Percentiles rank a stretch among this genome's conserved stretches.
These are phyloP conservation scores for Barnettozyma californica DNA, from an alignment of 805 yeast species.

Conservation along the genomic window DNA sequence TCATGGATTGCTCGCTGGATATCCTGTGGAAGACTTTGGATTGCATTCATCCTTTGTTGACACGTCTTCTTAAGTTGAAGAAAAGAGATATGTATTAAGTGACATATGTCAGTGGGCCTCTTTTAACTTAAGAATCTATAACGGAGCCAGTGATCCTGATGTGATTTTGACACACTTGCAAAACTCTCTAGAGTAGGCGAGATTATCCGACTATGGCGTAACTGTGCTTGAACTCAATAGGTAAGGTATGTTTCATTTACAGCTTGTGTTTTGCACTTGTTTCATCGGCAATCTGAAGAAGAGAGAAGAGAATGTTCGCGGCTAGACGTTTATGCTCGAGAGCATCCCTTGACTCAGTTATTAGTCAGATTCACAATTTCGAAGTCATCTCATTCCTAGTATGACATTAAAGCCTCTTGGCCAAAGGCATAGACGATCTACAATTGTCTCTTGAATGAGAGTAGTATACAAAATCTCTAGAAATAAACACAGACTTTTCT, in stretches of 20 bases:
- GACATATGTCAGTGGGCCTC: neutral
- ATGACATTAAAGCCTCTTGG: too few relatives aligned
- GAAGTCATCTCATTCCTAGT: too few relatives aligned
- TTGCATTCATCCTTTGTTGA: neutral
- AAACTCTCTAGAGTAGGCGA: neutral
- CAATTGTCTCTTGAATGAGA: neutral
- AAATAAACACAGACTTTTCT: neutral
- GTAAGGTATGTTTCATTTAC: neutral
- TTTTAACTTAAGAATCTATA: neutral
- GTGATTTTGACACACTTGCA: neutral
- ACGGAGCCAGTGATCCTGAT: neutral
- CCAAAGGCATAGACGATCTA: neutral
- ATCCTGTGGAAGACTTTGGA: neutral
- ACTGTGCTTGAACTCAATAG: neutral
- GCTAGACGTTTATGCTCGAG: too few relatives aligned
- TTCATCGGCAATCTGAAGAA: neutral
- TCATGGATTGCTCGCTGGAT: neutral
- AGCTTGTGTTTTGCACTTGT: neutral
- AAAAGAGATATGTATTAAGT: neutral
- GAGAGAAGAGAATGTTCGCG: neutral
- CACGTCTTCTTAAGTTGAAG: neutral
- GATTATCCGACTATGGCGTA: neutral
- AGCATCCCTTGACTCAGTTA: too few relatives aligned
- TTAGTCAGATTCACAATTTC: too few relatives aligned
- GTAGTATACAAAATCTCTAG: neutral